Evolutionary conservation across 139 green algal species (phyloP), one percentile per base, ranked within the genome.

Genomic region (Chlamydomonas sphaeroides): DNA sequence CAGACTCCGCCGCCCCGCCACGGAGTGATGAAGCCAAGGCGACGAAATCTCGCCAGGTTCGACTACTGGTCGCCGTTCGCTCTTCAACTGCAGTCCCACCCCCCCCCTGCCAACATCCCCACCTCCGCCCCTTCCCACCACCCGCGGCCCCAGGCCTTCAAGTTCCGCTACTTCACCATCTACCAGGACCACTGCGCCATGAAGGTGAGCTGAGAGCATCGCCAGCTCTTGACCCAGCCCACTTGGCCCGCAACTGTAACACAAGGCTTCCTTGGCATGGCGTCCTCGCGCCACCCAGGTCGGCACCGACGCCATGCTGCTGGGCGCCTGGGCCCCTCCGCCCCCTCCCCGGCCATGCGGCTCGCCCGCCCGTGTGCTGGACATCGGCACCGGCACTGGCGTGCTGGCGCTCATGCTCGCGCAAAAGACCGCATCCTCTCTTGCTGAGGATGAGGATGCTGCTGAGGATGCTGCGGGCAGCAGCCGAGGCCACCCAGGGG

Each of bases 331-430:
- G 84, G 77, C 77, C 32, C 42, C 61, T 23, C 85, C 85, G 0
- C 65, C 11, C 5, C 85, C 28, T 4, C 21, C 23, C 7, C 20
- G 25, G 25, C 6, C 61, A 38, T 18, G 5, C 61, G 25, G 7
- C 38, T 38, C 61, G 49, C 8, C 67, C 68, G n/a, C 36, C 11
- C 28, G 61, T 26, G 39, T 88, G 17, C 79, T 88, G 3, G 87
- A 88, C 35, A 45, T 90, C 15, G 88, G 88, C 26, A 90, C 85
- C 1, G 88, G 88, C 67, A 77, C 70, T n/a, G 88, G 88, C 28
- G 84, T 92, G 35, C 77, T 92, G 17, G 88, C 86, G 1, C 76
- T 92, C 10, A 90, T 90, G 86, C 63, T 85, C 69, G 86, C 86
- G 5, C 88, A 92, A 36, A 88, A 88, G 56, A 61, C 57, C 18